Conservation (phyloP, 2,329 filamentous ascomycete species). For the Fusarium sp. region DNA sequence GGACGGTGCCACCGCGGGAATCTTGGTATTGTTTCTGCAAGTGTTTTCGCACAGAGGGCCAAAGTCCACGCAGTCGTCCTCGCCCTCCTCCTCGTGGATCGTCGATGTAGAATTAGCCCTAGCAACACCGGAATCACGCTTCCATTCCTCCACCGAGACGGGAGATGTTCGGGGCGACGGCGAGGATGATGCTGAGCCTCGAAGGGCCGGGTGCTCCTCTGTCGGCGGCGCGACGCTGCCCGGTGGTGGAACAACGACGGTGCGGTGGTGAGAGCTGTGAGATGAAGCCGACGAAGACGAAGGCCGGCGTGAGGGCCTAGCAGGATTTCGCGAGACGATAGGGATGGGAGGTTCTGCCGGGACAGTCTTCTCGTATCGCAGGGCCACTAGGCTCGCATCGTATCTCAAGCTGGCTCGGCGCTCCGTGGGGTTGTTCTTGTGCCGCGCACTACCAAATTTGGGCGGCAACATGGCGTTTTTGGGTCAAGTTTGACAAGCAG, state of each 20-base stretch:
- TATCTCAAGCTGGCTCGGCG: slow-evolving; percentile 59
- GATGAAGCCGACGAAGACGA: slow-evolving; percentile 45
- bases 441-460: slow-evolving; percentile 61
- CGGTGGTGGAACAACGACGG: slow-evolving; percentile 52
- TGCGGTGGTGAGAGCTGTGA: slow-evolving; percentile 45
- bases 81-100: slow-evolving; percentile 60
- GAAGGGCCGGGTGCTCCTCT: slow-evolving; percentile 70
- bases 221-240: slow-evolving; percentile 59
- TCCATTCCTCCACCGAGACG: slow-evolving; percentile 59
- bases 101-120: slow-evolving; percentile 60
- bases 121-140: slow-evolving; percentile 70
- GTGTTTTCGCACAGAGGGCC: slow-evolving; percentile 17
- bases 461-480: slow-evolving; percentile 55
- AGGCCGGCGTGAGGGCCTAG: slow-evolving; percentile 50
- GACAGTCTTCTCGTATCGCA: slow-evolving; percentile 75
- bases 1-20: slow-evolving; percentile 30
- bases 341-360: slow-evolving; percentile 72
- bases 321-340: slow-evolving; percentile 62
- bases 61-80: slow-evolving; percentile 54
- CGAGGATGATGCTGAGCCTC: slow-evolving; percentile 46
- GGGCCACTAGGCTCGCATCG: slow-evolving; percentile 66
- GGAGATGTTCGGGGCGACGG: slow-evolving; percentile 42
- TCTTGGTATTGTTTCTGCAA: slow-evolving; percentile 8
- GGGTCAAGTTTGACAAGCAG: slow-evolving; percentile 25
- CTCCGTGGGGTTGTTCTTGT: slow-evolving; percentile 57